These are phyloP conservation scores for Neurospora sp. DNA, from an alignment of 495 filamentous ascomycete species.

Conservation along the genomic window DNA sequence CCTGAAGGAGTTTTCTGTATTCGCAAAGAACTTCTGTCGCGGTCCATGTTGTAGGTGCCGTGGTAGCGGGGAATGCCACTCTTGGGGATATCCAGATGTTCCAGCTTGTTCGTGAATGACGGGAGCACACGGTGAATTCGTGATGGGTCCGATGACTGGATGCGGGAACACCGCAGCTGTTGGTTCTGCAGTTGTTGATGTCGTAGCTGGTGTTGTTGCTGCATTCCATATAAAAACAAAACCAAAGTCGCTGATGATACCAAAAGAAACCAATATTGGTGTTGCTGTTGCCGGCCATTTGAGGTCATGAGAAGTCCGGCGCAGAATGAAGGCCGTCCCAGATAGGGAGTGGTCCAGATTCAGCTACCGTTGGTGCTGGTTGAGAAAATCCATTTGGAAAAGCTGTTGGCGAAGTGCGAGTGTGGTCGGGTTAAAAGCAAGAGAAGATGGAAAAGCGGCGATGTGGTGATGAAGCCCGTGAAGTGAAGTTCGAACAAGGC, in stretches of 20 bases:
- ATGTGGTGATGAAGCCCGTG: background rate
- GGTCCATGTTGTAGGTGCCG: background rate
- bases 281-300: background rate
- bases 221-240: no score
- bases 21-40: no score
- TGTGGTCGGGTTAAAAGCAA: background rate
- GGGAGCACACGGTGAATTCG: no score
- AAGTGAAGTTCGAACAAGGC: background rate
- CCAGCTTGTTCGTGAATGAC: no score
- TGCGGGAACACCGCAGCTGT: no score
- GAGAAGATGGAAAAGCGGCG: background rate
- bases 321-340: background rate
- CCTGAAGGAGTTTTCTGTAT: no score
- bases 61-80: background rate
- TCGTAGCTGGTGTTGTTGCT: no score
- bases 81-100: no score
- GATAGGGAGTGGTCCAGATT: background rate
- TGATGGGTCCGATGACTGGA: no score
- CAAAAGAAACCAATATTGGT: no score
- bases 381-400: background rate
- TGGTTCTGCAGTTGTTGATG: no score
- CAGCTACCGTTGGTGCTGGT: background rate
- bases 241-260: no score
- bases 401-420: background rate
- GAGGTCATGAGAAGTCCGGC: background rate